These are phyloP conservation scores for Symbiodinium pilosum DNA, from an alignment of 73 alveolate species.

Conservation along the genomic window DNA sequence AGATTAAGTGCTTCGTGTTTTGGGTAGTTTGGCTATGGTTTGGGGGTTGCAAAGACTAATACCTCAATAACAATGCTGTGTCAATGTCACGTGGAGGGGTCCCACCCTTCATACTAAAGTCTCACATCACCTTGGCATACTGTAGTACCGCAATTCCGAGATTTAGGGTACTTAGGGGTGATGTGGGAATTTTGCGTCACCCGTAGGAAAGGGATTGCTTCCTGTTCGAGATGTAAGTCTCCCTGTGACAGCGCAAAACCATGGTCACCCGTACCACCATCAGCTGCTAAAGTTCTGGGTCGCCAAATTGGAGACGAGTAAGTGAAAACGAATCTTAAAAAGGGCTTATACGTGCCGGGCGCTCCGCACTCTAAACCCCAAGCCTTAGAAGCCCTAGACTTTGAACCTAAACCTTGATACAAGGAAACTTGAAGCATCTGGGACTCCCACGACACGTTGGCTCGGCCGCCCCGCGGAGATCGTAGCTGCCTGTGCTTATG, in stretches of 20 bases:
- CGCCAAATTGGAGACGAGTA: neutral
- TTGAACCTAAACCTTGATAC: neutral
- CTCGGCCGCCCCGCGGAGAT: neutral
- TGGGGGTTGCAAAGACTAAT: neutral
- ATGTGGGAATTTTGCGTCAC: neutral
- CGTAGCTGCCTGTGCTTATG: neutral
- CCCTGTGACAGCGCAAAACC: too few relatives aligned
- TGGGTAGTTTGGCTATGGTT: neutral
- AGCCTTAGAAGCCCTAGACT: neutral
- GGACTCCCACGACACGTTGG: neutral
- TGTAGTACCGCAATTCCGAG: neutral
- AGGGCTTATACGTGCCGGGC: neutral
- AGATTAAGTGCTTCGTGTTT: neutral
- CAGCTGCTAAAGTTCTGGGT: neutral
- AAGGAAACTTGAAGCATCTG: too few relatives aligned
- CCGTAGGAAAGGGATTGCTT: neutral
- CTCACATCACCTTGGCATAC: neutral
- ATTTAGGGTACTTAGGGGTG: neutral
- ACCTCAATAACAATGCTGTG: neutral
- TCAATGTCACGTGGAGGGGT: neutral
- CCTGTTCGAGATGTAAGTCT: neutral
- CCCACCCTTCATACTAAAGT: too few relatives aligned
- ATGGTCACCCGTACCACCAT: too few relatives aligned
- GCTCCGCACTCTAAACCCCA: neutral
- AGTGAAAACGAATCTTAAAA: too few relatives aligned